Conservation (phyloP, 2,329 filamentous ascomycete species). For the Colletotrichum tropicale region DNA sequence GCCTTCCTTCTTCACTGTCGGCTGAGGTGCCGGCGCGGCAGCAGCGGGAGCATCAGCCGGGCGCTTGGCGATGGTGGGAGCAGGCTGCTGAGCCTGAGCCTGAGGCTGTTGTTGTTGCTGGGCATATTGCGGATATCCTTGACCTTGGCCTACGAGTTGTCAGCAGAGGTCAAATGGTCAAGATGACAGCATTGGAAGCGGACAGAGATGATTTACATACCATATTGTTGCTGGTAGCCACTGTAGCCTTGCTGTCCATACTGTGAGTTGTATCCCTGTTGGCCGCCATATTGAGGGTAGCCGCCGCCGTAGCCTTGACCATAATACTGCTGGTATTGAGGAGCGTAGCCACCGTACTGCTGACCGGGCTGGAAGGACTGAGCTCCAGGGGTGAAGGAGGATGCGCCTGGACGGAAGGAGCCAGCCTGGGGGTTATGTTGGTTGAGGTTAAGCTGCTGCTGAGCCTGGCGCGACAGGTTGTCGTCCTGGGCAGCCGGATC, state of each 20-base stretch:
- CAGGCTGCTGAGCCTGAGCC: constrained; percentile 41
- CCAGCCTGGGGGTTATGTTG: constrained; percentile 49
- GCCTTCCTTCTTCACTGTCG: constrained; percentile 57
- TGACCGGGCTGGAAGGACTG: constrained; percentile 76
- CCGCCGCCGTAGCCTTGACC: constrained; percentile 52
- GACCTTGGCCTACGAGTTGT: constrained; percentile 20
- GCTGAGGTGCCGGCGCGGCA: constrained; percentile 50
- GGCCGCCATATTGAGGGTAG: constrained; percentile 61
- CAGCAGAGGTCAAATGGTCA: neutral
- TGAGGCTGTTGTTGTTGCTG: constrained; percentile 47
- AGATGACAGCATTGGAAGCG: neutral
- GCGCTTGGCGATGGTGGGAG: constrained; percentile 69
- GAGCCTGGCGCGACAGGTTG: constrained; percentile 76
- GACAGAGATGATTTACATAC: constrained; percentile 3
- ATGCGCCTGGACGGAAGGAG: constrained; percentile 53
- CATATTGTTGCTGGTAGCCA: constrained; percentile 46
- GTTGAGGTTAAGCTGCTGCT: constrained; percentile 78
- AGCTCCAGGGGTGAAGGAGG: constrained; percentile 76
- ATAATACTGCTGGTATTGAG: constrained; percentile 61
- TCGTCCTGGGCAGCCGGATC: constrained; percentile 80
- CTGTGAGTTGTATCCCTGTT: constrained; percentile 46
- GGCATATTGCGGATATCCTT: constrained; percentile 55
- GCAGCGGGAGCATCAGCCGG: constrained; percentile 50
- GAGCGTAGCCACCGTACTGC: constrained; percentile 61
- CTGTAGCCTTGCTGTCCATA: constrained; percentile 44